Conservation (phyloP, 306 rosid species). For the Alnus glutinosa region DNA sequence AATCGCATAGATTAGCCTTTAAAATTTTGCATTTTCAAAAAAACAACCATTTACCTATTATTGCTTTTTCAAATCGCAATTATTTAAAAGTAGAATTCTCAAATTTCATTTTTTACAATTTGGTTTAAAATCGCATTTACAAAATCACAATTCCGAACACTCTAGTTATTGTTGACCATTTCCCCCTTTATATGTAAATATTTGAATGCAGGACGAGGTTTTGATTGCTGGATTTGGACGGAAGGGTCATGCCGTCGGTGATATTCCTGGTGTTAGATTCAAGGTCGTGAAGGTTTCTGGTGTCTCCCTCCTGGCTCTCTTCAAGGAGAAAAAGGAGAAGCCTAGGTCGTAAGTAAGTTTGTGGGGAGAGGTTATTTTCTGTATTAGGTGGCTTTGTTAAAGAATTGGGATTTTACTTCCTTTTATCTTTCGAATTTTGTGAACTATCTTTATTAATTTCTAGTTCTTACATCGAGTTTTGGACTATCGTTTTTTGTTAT, state of each 20-base stretch:
- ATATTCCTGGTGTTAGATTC: slow-evolving; percentile 89
- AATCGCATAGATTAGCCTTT: too few species aligned
- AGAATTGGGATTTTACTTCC: slow-evolving; percentile 17
- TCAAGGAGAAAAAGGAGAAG: slow-evolving; percentile 88
- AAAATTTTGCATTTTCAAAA: too few species aligned
- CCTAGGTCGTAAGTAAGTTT: slow-evolving; percentile 54
- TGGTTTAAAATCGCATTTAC: too few species aligned
- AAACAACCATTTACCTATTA: too few species aligned
- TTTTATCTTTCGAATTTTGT: slow-evolving; percentile 23
- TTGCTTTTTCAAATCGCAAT: too few species aligned
- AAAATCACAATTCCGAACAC: too few species aligned
- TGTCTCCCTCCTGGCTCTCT: slow-evolving; percentile 75
- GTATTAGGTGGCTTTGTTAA: slow-evolving; percentile 8
- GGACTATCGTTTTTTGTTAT: neutral
- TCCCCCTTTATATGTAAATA: neutral
- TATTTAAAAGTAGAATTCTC: too few species aligned
- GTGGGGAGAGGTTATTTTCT: neutral
- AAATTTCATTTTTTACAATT: too few species aligned
- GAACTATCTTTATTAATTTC: slow-evolving; percentile 29
- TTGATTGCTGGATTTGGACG: slow-evolving; percentile 85
- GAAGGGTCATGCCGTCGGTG: slow-evolving; percentile 82
- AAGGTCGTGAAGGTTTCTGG: slow-evolving; percentile 76
- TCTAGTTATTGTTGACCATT: neutral
- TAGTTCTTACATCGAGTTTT: slow-evolving; percentile 14
- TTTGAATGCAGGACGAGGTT: slow-evolving; percentile 66